Evolutionary conservation across 2,329 filamentous ascomycete genomes (phyloP).

Genomic region (Kalaharituber pfeilii): DNA sequence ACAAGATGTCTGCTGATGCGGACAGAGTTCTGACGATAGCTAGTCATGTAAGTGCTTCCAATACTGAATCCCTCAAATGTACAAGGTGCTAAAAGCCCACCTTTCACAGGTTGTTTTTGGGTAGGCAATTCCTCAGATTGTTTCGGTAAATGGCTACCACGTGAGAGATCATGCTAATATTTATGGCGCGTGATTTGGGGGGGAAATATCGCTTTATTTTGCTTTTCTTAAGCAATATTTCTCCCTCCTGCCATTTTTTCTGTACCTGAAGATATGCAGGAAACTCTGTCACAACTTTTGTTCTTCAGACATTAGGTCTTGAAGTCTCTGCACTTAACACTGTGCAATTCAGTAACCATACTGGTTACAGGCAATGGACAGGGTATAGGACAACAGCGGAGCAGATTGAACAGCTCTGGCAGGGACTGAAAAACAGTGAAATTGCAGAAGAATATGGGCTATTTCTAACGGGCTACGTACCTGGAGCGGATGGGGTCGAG

Average conservation of each 20-base stretch:
- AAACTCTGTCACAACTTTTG: slow-evolving; percentile 91
- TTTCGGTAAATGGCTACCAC: too few species aligned
- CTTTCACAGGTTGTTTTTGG: neutral
- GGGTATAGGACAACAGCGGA: slow-evolving; percentile 65
- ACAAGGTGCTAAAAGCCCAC: neutral
- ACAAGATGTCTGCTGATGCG: too few species aligned
- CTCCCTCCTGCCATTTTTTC: too few species aligned
- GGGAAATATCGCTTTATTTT: too few species aligned
- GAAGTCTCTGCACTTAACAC: slow-evolving; percentile 91
- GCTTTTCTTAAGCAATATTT: too few species aligned
- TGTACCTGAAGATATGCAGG: too few species aligned
- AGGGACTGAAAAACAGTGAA: slow-evolving; percentile 64
- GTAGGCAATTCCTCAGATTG: too few species aligned
- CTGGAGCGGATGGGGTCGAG: slow-evolving; percentile 66
- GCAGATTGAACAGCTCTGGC: slow-evolving; percentile 70
- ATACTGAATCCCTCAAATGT: neutral
- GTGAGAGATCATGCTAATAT: too few species aligned
- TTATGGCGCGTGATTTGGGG: too few species aligned
- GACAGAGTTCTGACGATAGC: neutral
- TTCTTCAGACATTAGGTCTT: slow-evolving; percentile 82
- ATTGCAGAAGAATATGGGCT: slow-evolving; percentile 73
- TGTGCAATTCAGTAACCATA: slow-evolving; percentile 96
- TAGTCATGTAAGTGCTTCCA: neutral
- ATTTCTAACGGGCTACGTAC: slow-evolving; percentile 87
- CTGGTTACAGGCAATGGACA: slow-evolving; percentile 75